phyloP scores from a whole-genome alignment of 73 alveolate species.

The Breviolum minutum region DNA sequence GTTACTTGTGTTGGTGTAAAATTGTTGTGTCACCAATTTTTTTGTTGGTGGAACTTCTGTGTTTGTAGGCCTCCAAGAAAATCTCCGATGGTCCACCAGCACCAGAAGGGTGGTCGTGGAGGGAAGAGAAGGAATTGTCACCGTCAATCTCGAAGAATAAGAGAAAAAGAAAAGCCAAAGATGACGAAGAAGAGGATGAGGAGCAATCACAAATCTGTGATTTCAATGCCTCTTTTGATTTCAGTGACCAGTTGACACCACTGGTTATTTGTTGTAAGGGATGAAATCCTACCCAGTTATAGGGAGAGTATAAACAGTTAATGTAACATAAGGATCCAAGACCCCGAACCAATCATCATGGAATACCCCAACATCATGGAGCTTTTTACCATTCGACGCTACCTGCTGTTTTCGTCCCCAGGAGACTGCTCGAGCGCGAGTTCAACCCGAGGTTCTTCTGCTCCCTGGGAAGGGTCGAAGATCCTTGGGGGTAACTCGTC shows the following conservation, averaged over 20 bases:
- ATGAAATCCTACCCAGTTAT: too few relatives aligned
- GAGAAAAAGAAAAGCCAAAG: neutral
- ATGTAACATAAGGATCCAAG: too few relatives aligned
- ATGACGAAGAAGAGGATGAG: neutral
- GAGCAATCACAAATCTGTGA: neutral
- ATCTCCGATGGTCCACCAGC: constrained; percentile 30
- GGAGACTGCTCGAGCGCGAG: neutral
- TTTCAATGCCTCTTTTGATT: neutral
- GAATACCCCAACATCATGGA: too few relatives aligned
- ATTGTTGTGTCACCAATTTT: neutral
- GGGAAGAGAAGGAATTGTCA: neutral
- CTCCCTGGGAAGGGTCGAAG: neutral
- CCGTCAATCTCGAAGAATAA: neutral
- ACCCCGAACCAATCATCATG: too few relatives aligned
- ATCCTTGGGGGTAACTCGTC: neutral
- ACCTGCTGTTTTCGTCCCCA: neutral
- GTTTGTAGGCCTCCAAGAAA: constrained; percentile 21
- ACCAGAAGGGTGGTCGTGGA: constrained; percentile 51
- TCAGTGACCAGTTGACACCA: neutral
- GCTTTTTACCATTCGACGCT: too few relatives aligned
- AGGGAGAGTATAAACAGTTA: too few relatives aligned
- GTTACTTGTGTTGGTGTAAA: neutral
- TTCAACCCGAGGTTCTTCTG: constrained; percentile 43
- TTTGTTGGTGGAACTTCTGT: neutral
- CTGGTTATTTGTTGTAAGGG: too few relatives aligned